Base-by-base conservation (phyloP, 208 protist genomes). In the Borovskyia barvae region DNA sequence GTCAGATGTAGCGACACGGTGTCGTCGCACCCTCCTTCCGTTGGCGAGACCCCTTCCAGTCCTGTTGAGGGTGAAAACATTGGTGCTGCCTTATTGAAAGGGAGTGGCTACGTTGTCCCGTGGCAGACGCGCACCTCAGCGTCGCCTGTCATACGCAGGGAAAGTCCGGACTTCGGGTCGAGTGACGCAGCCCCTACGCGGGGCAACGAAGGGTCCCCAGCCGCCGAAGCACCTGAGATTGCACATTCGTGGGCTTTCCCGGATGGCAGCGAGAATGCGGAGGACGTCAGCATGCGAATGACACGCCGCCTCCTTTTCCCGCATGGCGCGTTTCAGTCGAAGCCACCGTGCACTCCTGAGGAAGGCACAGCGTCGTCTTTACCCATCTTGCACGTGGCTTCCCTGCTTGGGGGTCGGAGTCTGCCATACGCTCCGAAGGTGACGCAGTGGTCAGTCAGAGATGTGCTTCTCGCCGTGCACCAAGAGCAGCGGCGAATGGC, bases 401-500 rank as follows among this genome's bases (percentile, higher is more conserved):
- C 63, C 0, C 61, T 56, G 25, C 57, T 69, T 36, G 63, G 53
- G 20, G 56, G 43, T 41, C 63, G 53, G 5, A 42, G 63, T 0
- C 53, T 69, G 24, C 63, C 63, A 4, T 51, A 51, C 37, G 63
- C 63, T 26, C 36, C 46, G 15, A 56, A 42, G 3, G 63, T 19
- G 19, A 54, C 53, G 19, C 46, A 69, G 46, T 69, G 63, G 63
- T 62, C 63, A 4, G 63, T 55, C 39, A 35, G 46, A 22, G 63
- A 69, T 30, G 53, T 69, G 2, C 8, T 56, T 11, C 37, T 69
- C 2, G 43, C 63, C 2, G 63, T 69, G 19, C 53, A 56, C 29
- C 63, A 69, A 45, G 63, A 69, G 29, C 37, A 69, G 33, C 46
- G 36, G 25, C 53, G 63, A 14, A 62, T 69, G 45, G 52, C 63